A percentile compares a stretch with the other conserved stretches of the same genome.
Conservation (phyloP, 179 eudicot genomes). For the Spinacia oleracea region DNA sequence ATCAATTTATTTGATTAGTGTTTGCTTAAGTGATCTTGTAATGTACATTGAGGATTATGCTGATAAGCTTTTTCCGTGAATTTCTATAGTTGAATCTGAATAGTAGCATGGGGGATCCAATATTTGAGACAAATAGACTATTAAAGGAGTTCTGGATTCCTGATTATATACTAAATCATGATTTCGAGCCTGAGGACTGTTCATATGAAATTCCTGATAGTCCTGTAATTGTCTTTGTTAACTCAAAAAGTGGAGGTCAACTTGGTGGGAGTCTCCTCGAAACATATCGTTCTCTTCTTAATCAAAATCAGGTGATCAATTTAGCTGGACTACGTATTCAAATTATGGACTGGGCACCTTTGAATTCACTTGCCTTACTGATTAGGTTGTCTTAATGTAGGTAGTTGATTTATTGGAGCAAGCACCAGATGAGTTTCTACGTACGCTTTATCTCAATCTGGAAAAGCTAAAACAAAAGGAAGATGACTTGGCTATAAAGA, state of each 20-base stretch:
- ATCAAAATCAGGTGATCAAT: slow-evolving; percentile 64
- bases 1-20: no score
- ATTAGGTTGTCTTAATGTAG: slow-evolving; percentile 35
- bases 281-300: slow-evolving; percentile 74
- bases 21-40: not conserved
- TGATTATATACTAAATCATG: slow-evolving; percentile 57
- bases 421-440: slow-evolving; percentile 69
- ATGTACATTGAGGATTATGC: not conserved
- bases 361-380: not conserved
- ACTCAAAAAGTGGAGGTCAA: slow-evolving; percentile 97
- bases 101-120: slow-evolving; percentile 39
- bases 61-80: not conserved
- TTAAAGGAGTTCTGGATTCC: slow-evolving; percentile 70
- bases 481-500: slow-evolving; percentile 53
- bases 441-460: slow-evolving; percentile 58
- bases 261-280: slow-evolving; percentile 83
- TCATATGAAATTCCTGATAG: slow-evolving; percentile 46
- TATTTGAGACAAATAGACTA: slow-evolving; percentile 29
- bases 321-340: not conserved
- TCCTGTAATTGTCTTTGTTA: slow-evolving; percentile 80
- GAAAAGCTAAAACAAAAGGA: slow-evolving; percentile 66
- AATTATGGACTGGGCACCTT: not conserved
- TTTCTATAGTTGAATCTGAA: slow-evolving; percentile 29
- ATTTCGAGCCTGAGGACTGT: slow-evolving; percentile 32
- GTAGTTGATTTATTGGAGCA: slow-evolving; percentile 81